Base-by-base conservation (phyloP, 257 asterid genomes). In the Leptodermis oblonga region DNA sequence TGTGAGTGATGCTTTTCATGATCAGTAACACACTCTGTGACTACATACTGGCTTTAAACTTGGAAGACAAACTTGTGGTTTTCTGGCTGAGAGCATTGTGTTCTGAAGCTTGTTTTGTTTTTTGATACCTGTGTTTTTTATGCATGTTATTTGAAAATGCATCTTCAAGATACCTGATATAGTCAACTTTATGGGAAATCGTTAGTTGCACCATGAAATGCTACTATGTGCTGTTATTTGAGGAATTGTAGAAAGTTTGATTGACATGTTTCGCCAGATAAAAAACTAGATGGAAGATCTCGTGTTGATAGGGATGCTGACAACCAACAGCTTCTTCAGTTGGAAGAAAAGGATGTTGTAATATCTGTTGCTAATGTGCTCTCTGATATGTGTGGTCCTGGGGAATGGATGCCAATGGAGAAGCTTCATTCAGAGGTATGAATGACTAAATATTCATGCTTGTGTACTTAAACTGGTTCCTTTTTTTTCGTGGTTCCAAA, bases 341-440 rank as follows among this genome's bases (percentile, higher is more conserved):
- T 86, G 64, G 97, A 93, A 67, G 99, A 93, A 76, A 87, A 85
- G 82, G 97, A 93, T 67, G 96, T 90, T 25, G 97, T 93, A 53
- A 87, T 97, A 68, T 90, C 96, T 31, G 97, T 93, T 42, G 99
- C 97, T 3, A 90, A 85, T 18, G 90, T 90, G 62, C 80, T 93
- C 65, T 93, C 97, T 58, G 99, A 90, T 80, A 78, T 86, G 67
- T 93, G 97, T 53, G 97, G 99, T 67, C 99, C 96, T 52, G 99
- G 97, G 65, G 99, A 93, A 55, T 93, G 96, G 96, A 90, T 93
- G 99, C 82, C 96, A 18, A 87, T 90, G 96, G 96, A 90, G 80
- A 88, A 84, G 64, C 99, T 93, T 73, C 99, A 93, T 56, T 55
- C 88, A 4, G 90, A 90, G 97, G 99, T 90, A 63, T 34, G 25